Evolutionary conservation across 495 filamentous ascomycete species (phyloP), one percentile per base, ranked within the genome.

Genomic region (Halenospora varia): DNA sequence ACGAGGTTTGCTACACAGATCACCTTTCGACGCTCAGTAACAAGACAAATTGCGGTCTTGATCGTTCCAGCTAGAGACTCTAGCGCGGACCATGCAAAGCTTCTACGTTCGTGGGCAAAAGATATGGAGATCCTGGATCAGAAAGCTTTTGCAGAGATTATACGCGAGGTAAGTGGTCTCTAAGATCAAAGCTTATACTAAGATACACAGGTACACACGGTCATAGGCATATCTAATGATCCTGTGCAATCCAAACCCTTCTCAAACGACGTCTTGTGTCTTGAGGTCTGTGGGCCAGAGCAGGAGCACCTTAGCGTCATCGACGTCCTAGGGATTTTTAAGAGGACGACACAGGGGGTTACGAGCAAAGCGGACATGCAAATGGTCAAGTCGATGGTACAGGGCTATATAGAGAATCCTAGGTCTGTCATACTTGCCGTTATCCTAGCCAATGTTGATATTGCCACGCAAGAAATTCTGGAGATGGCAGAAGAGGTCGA

Each of bases 1-100:
- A 86, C 82, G 0, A 71, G 82, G 0, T 85, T 81, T 55, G 79
- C 77, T 0, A 85, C 81, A 0, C 75, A 84, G 61, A 85, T 85
- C 50, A 76, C 75, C 1, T 78, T 76, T 52, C 47, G 47, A 76
- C 75, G 25, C 75, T 77, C 3, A 66, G 71, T 20, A 17, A 41
- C 0, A 56, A 61, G 8, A 2, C 23, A 17, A 18, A 57, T 50
- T 22, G 35, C 18, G 23, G 35, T 40, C 26, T 62, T 9, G 65
- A 70, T 40, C 47, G 56, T 46, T 15, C 55, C 1, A 54, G 63
- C 9, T 53, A 62, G 62, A 61, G 15, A 68, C 75, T 25, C 23
- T 61, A 11, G 68, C 79, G 17, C 70, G 69, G 0, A 81, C 81
- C 22, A 81, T 74, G 22, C 70, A 76, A 0, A 58, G 24, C 8